A percentile compares a stretch with the other conserved stretches of the same genome.
Conservation (phyloP, 768 basidiomycete genomes). For the Suillus subluteus region DNA sequence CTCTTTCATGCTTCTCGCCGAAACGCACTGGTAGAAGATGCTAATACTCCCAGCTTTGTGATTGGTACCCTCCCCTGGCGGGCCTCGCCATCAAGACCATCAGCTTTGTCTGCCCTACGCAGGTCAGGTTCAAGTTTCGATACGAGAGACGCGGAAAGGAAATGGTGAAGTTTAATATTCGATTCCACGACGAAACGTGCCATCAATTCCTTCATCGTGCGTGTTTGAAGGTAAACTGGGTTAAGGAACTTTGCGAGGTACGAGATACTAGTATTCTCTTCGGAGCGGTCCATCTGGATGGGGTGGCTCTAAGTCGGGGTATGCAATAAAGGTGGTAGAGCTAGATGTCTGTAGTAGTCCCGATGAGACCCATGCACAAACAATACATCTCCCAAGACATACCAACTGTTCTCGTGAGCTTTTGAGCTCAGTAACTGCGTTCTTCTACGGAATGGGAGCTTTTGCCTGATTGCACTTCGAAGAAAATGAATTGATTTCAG, state of each 20-base stretch:
- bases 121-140: slow-evolving; percentile 66
- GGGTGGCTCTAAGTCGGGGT: slow-evolving; percentile 52
- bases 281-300: slow-evolving; percentile 58
- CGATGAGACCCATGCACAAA: slow-evolving; percentile 12
- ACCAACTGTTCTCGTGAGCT: slow-evolving; percentile 94
- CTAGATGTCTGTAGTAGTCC: slow-evolving; percentile 55
- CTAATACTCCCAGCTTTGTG: too few relatives aligned
- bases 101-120: slow-evolving; percentile 61
- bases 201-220: slow-evolving; percentile 80
- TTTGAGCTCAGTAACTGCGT: slow-evolving; percentile 49
- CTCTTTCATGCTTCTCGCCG: too few relatives aligned
- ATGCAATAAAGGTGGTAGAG: slow-evolving; percentile 60
- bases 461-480: slow-evolving; percentile 90
- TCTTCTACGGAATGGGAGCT: slow-evolving; percentile 98
- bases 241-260: slow-evolving; percentile 89
- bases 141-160: slow-evolving; percentile 75
- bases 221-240: slow-evolving; percentile 84
- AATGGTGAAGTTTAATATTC: slow-evolving; percentile 85
- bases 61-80: too few relatives aligned
- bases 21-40: too few relatives aligned
- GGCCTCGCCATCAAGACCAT: slow-evolving; percentile 54
- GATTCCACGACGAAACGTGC: slow-evolving; percentile 85
- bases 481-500: slow-evolving; percentile 90
- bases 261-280: slow-evolving; percentile 54
- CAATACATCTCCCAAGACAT: slow-evolving; percentile 38